These are phyloP conservation scores for Pseudocercospora musae DNA, from an alignment of 2,329 filamentous ascomycete genomes.

Conservation along the genomic window DNA sequence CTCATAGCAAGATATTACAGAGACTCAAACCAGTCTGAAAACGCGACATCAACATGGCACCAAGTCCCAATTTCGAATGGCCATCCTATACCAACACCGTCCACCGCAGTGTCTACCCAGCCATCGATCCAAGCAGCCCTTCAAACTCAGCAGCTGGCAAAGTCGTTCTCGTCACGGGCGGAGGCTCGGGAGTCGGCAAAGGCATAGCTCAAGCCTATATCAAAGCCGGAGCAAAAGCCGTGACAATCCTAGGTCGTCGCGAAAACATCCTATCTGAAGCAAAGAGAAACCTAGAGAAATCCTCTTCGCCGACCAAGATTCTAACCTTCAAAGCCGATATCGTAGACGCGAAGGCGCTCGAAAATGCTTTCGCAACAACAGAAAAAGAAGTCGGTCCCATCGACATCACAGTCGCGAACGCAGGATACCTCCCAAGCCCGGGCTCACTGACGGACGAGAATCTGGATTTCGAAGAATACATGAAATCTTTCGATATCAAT, in stretches of 20 bases:
- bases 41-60: neutral
- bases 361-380: constrained; percentile 5
- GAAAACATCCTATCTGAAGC: constrained; percentile 6
- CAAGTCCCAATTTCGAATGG: constrained; percentile 2
- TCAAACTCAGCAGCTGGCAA: constrained; percentile 5
- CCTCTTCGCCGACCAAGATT: constrained; percentile 5
- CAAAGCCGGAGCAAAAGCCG: constrained; percentile 15
- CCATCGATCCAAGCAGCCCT: neutral
- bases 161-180: constrained; percentile 9
- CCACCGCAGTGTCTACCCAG: constrained; percentile 1
- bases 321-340: constrained; percentile 19
- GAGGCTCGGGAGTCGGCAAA: constrained; percentile 13
- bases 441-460: neutral
- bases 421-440: constrained; percentile 6
- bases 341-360: constrained; percentile 9
- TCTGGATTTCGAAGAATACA: constrained; percentile 13
- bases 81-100: constrained; percentile 3
- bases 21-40: neutral
- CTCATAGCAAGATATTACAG: neutral
- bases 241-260: constrained; percentile 16
- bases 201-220: constrained; percentile 16
- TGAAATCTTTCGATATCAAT: constrained; percentile 17
- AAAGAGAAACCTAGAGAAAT: constrained; percentile 8
- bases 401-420: constrained; percentile 16
- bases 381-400: constrained; percentile 8